Conservation (phyloP, 257 asterid genomes). For the Echium plantagineum region DNA sequence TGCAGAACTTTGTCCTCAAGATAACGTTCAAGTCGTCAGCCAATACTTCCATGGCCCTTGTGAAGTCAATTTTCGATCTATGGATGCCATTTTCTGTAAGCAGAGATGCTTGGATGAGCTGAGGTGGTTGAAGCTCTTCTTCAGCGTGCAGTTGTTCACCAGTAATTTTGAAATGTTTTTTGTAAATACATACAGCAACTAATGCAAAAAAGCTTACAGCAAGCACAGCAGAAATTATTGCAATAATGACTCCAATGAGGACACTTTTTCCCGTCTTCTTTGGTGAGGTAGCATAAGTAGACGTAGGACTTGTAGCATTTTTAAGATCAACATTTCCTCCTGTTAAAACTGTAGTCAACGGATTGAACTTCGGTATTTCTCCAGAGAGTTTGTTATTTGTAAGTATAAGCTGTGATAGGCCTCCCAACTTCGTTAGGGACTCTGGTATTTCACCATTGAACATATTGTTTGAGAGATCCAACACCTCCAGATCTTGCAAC, state of each 20-base stretch:
- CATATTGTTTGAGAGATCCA: conserved; percentile 68
- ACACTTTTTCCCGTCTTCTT: conserved; percentile 22
- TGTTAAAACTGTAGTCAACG: conserved; percentile 7
- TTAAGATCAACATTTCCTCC: conserved; percentile 23
- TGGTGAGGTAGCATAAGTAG: conserved; percentile 5
- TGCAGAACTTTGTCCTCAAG: conserved; percentile 60
- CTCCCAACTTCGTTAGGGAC: conserved; percentile 17
- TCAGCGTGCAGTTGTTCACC: conserved; percentile 27
- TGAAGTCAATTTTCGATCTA: conserved; percentile 56
- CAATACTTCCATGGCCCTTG: conserved; percentile 47
- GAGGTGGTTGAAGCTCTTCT: conserved; percentile 30
- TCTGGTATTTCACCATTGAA: conserved; percentile 51
- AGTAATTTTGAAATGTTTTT: conserved; percentile 38
- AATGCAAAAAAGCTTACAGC: conserved; percentile 32
- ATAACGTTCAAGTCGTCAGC: conserved; percentile 34
- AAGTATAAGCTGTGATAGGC: conserved; percentile 45
- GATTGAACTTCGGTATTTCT: conserved; percentile 26
- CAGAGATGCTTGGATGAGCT: conserved; percentile 38
- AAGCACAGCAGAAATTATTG: conserved; percentile 29
- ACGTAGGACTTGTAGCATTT: neutral
- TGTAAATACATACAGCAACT: conserved; percentile 33
- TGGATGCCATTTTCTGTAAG: conserved; percentile 63
- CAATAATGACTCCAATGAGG: conserved; percentile 27
- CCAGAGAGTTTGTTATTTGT: conserved; percentile 59
- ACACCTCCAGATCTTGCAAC: conserved; percentile 42